Base-by-base conservation (phyloP, 208 protist genomes). In the Acanthamoeba triangularis region DNA sequence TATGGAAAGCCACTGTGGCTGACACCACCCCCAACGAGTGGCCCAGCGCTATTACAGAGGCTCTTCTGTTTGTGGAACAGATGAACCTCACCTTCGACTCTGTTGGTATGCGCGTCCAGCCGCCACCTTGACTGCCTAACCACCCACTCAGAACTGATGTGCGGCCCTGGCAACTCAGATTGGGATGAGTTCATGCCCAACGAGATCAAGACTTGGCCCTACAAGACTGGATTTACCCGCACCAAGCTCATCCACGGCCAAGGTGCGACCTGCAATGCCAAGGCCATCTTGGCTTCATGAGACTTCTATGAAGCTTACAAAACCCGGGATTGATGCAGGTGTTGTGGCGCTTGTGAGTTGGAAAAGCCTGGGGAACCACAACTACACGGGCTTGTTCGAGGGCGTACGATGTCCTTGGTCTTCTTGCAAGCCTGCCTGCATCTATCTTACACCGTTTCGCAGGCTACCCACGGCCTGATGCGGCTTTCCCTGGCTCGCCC, bases 71-170 rank as follows among this genome's bases (percentile, higher is more conserved):
- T 0, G 41, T 93, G 0, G 59, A 93, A 59, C 41, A 52, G 28
- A 93, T 93, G 88, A 76, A 93, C 65, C 61, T 93, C 88, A 93
- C 88, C 88, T 93, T 93, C 54, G 84, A 91, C 14, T 10, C 63
- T 35, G 3, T 44, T 8, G 33, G 84, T 54, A 20, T 54, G 6
- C 10, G 37, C 37, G 3, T 41, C 37, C 37, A 41, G 2, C 37
- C 37, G 3, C 37, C 37, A 41, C 37, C 37, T 41, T 41, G 1
- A 41, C n/a, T n/a, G n/a, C n/a, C n/a, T 41, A 6, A 23, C 54
- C 54, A 25, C 1, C 54, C 54, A 13, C 20, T 16, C 52, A 59
- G 16, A 1, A 41, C 37, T 41, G 37, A 41, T 41, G 37, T n/a
- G 37, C 37, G 3, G 3, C n/a, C n/a, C 37, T 41, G 37, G 37